phyloP scores from a whole-genome alignment of 1,139 yeast species.

The Debaryomycetaceae sp. region DNA sequence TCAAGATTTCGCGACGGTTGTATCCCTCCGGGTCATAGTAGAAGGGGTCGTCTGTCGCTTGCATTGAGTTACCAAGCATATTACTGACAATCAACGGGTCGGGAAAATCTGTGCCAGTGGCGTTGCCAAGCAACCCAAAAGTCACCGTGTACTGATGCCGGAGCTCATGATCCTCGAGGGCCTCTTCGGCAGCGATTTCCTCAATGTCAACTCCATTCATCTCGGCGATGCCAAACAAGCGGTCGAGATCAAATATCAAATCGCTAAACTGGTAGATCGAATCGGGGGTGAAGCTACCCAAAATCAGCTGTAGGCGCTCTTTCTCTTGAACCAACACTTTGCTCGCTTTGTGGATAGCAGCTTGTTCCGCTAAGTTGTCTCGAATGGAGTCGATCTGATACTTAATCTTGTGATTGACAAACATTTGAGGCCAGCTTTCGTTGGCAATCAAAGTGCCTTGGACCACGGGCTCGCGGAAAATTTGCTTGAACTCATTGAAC shows the following conservation, averaged over 20 bases:
- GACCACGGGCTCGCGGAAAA: slow-evolving; percentile 4
- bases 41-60: not conserved
- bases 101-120: slow-evolving; percentile 16
- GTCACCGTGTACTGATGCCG: slow-evolving; percentile 12
- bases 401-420: slow-evolving; percentile 8
- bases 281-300: slow-evolving; percentile 12
- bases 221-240: slow-evolving; percentile 11
- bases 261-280: slow-evolving; percentile 18
- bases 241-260: slow-evolving; percentile 15
- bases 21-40: slow-evolving; percentile 14
- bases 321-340: slow-evolving; percentile 14
- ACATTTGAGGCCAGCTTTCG: slow-evolving; percentile 10
- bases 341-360: slow-evolving; percentile 9
- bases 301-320: slow-evolving; percentile 11
- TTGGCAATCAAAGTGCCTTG: slow-evolving; percentile 9
- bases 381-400: slow-evolving; percentile 10
- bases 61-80: slow-evolving; percentile 7
- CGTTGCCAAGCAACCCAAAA: slow-evolving; percentile 16
- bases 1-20: slow-evolving; percentile 11
- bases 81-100: slow-evolving; percentile 16
- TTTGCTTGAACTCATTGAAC: slow-evolving; percentile 10
- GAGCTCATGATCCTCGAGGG: slow-evolving; percentile 3
- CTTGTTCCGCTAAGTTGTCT: slow-evolving; percentile 10
- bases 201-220: slow-evolving; percentile 2
- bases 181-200: slow-evolving; percentile 4